Evolutionary conservation across 257 asterid species (phyloP), one percentile per base, ranked within the genome.

Genomic region (Solanum appendiculatum): DNA sequence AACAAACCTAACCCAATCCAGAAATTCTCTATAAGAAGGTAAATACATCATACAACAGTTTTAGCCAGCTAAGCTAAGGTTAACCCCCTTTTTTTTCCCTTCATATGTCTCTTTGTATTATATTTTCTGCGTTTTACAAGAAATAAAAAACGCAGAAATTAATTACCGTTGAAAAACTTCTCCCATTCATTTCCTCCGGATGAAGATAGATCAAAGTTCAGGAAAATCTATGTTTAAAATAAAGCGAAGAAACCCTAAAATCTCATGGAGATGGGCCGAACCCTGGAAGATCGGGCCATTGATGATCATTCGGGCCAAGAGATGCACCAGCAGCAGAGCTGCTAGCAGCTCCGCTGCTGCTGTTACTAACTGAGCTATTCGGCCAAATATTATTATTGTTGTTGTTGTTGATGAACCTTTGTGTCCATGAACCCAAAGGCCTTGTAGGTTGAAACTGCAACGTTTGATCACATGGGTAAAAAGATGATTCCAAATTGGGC

Each of bases 371-470:
- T 81, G 83, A 74, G 48, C 87, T 88, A 82, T 72, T 89, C 5
- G 29, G 48, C 90, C 92, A 90, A 80, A 86, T 46, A 51, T 34
- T 73, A 51, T 34, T 73, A 31, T 18, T 88, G 34, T 84, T 80
- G 37, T 80, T 87, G 72, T 86, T 84, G 86, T 80, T 83, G 84
- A 88, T 88, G 39, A 87, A 90, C 77, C 78, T 86, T 21, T 89
- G 91, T 11, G 91, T 89, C 96, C 96, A 92, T n/a, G 93, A 86
- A 86, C 77, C 44, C 88, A 88, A 36, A 27, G 91, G 91, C 89
- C 91, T 88, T 29, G 86, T 56, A 25, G 86, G 81, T 31, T 82
- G 87, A 63, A 46, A 84, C 33, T 77, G 83, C 86, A 88, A 25
- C 64, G 46, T 88, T 77, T 69, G 90, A 23, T 88, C 89, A 44